These are phyloP conservation scores for Apiotrichum mycotoxinovorans DNA, from an alignment of 1,284 basidiomycete genomes.

Conservation along the genomic window DNA sequence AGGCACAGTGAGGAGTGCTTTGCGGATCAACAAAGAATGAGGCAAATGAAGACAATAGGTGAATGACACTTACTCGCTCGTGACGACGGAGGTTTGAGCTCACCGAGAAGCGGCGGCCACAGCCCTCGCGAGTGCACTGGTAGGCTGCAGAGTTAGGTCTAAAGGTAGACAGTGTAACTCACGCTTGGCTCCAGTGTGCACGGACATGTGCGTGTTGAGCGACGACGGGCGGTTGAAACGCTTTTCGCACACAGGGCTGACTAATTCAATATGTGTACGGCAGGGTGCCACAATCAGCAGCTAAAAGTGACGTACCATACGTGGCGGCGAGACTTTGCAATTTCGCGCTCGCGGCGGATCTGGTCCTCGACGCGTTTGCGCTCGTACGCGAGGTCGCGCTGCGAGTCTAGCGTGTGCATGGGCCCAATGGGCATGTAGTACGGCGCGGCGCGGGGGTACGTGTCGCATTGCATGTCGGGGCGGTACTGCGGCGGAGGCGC, in stretches of 20 bases:
- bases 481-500: neutral
- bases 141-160: slow-evolving; percentile 52
- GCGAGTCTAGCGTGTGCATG: neutral
- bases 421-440: neutral
- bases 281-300: neutral
- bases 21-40: neutral
- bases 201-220: slow-evolving; percentile 63
- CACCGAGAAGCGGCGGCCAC: slow-evolving; percentile 59
- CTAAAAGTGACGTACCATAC: slow-evolving; percentile 22
- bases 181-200: slow-evolving; percentile 64
- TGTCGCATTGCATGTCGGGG: neutral
- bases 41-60: neutral
- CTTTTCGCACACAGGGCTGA: slow-evolving; percentile 57
- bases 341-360: slow-evolving; percentile 10
- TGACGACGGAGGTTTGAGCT: slow-evolving; percentile 63
- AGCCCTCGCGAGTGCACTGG: slow-evolving; percentile 55
- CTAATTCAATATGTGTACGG: neutral
- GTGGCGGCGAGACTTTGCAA: slow-evolving; percentile 21
- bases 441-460: neutral
- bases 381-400: neutral
- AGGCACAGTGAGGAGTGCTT: too few species aligned
- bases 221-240: slow-evolving; percentile 63
- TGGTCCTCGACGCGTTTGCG: slow-evolving; percentile 6
- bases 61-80: slow-evolving; percentile 47
- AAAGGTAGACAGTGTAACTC: slow-evolving; percentile 17